Evolutionary conservation across 768 basidiomycete genomes (phyloP).

Genomic region (Boletus subcaerulescens): DNA sequence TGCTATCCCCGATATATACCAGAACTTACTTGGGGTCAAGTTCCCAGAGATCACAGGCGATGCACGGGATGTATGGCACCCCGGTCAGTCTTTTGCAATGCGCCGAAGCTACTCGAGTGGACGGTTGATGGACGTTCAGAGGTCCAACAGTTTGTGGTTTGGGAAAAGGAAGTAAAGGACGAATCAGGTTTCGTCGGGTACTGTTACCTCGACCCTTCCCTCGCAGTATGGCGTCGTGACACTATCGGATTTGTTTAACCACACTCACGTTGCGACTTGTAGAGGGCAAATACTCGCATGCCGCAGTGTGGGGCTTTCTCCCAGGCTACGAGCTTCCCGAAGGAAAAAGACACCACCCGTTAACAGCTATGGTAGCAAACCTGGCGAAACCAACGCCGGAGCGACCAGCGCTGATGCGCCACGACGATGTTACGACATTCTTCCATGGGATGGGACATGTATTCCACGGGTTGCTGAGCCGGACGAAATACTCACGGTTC

Average conservation of each 20-base stretch:
- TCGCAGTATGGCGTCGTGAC: conserved; percentile 46
- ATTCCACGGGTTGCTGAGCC: conserved; percentile 67
- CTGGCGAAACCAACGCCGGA: conserved; percentile 80
- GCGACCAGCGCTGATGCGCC: conserved; percentile 79
- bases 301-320: conserved; percentile 79
- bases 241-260: neutral
- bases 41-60: conserved; percentile 57
- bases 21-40: conserved; percentile 72
- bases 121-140: conserved; percentile 39
- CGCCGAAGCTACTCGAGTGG: neutral
- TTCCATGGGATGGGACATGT: conserved; percentile 89
- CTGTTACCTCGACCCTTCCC: conserved; percentile 84
- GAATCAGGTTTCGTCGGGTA: conserved; percentile 76
- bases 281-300: conserved; percentile 83
- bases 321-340: conserved; percentile 57
- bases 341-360: conserved; percentile 66
- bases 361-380: conserved; percentile 87
- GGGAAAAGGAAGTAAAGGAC: conserved; percentile 74
- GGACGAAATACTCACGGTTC: conserved; percentile 71
- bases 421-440: conserved; percentile 85
- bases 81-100: conserved; percentile 43
- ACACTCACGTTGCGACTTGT: neutral
- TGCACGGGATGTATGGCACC: conserved; percentile 72
- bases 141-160: conserved; percentile 80
- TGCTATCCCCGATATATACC: conserved; percentile 79